A percentile compares a stretch with the other conserved stretches of the same genome.
These are phyloP conservation scores for Suillus plorans DNA, from an alignment of 768 basidiomycete genomes.

Conservation along the genomic window DNA sequence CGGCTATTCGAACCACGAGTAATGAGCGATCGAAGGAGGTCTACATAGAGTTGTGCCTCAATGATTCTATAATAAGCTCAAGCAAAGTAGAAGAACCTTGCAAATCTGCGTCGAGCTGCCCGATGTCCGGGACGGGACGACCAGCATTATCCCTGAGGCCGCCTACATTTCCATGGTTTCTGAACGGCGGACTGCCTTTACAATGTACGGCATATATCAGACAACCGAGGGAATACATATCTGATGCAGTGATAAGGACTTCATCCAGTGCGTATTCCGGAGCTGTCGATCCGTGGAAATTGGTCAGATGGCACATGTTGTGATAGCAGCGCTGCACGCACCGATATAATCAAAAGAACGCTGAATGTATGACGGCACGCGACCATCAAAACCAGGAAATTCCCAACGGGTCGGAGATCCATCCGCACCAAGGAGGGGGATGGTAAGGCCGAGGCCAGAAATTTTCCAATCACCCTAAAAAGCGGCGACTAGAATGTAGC, in stretches of 20 bases:
- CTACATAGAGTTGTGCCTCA: constrained; percentile 39
- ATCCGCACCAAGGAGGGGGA: constrained; percentile 65
- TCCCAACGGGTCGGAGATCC: constrained; percentile 84
- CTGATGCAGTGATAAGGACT: constrained; percentile 79
- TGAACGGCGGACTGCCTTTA: constrained; percentile 84
- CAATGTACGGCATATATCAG: constrained; percentile 90
- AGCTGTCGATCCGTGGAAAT: constrained; percentile 43
- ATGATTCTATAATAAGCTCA: constrained; percentile 7
- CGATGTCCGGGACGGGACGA: constrained; percentile 60
- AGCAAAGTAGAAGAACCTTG: constrained; percentile 48
- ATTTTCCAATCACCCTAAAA: constrained; percentile 94
- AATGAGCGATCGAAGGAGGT: constrained; percentile 75
- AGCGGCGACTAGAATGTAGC: neutral
- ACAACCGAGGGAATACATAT: constrained; percentile 92
- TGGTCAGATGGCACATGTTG: neutral
- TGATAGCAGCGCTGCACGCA: constrained; percentile 26
- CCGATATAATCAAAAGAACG: constrained; percentile 95
- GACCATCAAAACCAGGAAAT: constrained; percentile 84
- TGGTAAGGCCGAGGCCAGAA: constrained; percentile 84
- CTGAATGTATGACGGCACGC: constrained; percentile 79
- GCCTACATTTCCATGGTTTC: constrained; percentile 74
- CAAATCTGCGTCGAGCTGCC: constrained; percentile 66
- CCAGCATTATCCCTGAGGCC: constrained; percentile 70
- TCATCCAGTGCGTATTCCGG: constrained; percentile 96
- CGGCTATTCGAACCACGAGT: constrained; percentile 74